phyloP scores from a whole-genome alignment of 306 rosid species.

The Cucurbita argyrosperma region DNA sequence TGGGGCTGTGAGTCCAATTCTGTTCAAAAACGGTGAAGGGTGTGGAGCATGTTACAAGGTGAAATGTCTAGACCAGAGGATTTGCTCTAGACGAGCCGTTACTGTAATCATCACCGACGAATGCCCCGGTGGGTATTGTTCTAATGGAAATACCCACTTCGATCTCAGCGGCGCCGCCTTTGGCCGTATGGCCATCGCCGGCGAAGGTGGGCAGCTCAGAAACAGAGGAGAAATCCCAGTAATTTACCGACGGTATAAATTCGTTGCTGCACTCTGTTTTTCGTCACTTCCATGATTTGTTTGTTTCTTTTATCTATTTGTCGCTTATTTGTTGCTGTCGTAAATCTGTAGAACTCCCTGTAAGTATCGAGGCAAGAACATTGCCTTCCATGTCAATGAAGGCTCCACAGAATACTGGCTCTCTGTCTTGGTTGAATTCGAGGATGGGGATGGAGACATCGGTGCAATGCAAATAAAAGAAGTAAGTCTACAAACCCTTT shows the following conservation, averaged over 20 bases:
- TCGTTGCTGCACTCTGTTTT: neutral
- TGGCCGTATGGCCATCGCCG: slow-evolving; percentile 66
- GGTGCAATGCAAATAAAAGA: slow-evolving; percentile 65
- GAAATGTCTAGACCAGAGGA: slow-evolving; percentile 49
- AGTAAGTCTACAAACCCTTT: slow-evolving; percentile 15
- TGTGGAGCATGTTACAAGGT: slow-evolving; percentile 90
- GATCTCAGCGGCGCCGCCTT: slow-evolving; percentile 93
- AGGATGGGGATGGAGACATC: slow-evolving; percentile 79
- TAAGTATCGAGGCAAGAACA: slow-evolving; percentile 44
- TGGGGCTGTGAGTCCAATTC: slow-evolving; percentile 63
- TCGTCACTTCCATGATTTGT: neutral
- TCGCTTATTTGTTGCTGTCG: neutral
- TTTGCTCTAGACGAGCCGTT: slow-evolving; percentile 70
- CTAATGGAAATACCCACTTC: slow-evolving; percentile 52
- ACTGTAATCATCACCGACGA: slow-evolving; percentile 74
- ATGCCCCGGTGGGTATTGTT: slow-evolving; percentile 64
- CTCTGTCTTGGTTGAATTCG: slow-evolving; percentile 62
- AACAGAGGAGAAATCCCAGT: slow-evolving; percentile 59
- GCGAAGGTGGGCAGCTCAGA: slow-evolving; percentile 48
- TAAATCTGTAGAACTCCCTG: slow-evolving; percentile 45
- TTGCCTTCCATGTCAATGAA: slow-evolving; percentile 79
- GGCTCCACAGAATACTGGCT: slow-evolving; percentile 79
- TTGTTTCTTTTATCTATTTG: neutral
- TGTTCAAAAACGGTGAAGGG: slow-evolving; percentile 74
- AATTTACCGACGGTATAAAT: slow-evolving; percentile 19